These are phyloP conservation scores for Cavenderia fasciculata DNA, from an alignment of 78 protist genomes.

Conservation along the genomic window DNA sequence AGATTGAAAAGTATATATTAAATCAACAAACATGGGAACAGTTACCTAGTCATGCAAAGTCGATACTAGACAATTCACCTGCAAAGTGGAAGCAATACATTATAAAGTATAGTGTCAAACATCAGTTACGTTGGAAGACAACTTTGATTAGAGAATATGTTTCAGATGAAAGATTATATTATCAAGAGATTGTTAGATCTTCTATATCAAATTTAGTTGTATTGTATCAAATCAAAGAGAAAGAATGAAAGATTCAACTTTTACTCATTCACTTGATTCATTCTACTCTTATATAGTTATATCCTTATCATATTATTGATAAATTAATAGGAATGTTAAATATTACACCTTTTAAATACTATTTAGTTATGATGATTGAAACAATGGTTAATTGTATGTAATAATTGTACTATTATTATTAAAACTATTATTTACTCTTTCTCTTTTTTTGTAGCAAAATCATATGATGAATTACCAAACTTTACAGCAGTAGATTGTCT, in stretches of 20 bases:
- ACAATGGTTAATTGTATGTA: constrained; percentile 73
- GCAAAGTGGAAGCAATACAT: constrained; percentile 66
- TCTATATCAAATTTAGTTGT: constrained; percentile 65
- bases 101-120: constrained; percentile 67
- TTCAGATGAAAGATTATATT: constrained; percentile 74
- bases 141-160: constrained; percentile 46
- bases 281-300: too few relatives aligned
- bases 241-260: too few relatives aligned
- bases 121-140: constrained; percentile 83
- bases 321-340: constrained; percentile 43
- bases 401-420: neutral
- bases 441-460: constrained; percentile 32
- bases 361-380: constrained; percentile 85
- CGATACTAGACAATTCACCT: constrained; percentile 63
- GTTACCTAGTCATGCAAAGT: constrained; percentile 71
- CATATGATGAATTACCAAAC: constrained; percentile 85
- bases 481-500: constrained; percentile 86
- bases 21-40: constrained; percentile 70
- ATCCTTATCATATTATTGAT: constrained; percentile 80
- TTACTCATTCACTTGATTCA: too few relatives aligned
- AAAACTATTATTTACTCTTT: neutral
- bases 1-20: constrained; percentile 63
- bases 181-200: constrained; percentile 73
- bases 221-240: too few relatives aligned
- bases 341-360: constrained; percentile 80